Percentiles rank a stretch among this genome's conserved stretches.
Evolutionary conservation across 2,329 filamentous ascomycete genomes (phyloP).

Genomic region (Pseudogymnoascus sp.): DNA sequence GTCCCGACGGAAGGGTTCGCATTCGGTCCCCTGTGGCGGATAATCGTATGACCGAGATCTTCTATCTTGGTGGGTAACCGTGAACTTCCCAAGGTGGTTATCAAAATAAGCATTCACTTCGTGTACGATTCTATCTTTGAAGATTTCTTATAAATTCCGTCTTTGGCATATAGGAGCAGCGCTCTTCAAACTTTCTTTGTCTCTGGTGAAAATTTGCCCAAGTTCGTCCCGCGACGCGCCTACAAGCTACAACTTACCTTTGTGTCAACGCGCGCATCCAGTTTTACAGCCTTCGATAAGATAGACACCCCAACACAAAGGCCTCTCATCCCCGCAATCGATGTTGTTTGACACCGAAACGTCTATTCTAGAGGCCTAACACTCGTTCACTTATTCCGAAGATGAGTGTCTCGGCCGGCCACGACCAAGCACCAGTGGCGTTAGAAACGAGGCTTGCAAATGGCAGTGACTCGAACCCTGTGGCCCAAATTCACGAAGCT

Average conservation of each 20-base stretch:
- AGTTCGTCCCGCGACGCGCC: neutral
- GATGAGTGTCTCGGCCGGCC: slow-evolving; percentile 7
- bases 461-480: slow-evolving; percentile 36
- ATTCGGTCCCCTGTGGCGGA: neutral
- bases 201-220: neutral
- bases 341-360: slow-evolving; percentile 2
- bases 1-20: neutral
- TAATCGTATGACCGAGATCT: slow-evolving; percentile 7
- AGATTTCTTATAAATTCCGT: neutral
- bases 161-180: neutral
- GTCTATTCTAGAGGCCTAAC: neutral
- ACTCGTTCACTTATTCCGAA: neutral
- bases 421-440: slow-evolving; percentile 1
- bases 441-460: slow-evolving; percentile 25
- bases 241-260: neutral
- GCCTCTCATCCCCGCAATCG: slow-evolving; percentile 6
- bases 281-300: slow-evolving; percentile 1
- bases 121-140: slow-evolving; percentile 1
- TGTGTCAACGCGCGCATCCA: neutral
- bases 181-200: slow-evolving; percentile 3
- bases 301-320: slow-evolving; percentile 8
- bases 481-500: slow-evolving; percentile 69
- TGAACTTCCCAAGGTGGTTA: slow-evolving; percentile 2
- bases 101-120: slow-evolving; percentile 7
- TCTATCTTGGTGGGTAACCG: slow-evolving; percentile 5